Evolutionary conservation across 192 early-diverging fungal genomes (phyloP).

Genomic region (Backusella psychrophila): DNA sequence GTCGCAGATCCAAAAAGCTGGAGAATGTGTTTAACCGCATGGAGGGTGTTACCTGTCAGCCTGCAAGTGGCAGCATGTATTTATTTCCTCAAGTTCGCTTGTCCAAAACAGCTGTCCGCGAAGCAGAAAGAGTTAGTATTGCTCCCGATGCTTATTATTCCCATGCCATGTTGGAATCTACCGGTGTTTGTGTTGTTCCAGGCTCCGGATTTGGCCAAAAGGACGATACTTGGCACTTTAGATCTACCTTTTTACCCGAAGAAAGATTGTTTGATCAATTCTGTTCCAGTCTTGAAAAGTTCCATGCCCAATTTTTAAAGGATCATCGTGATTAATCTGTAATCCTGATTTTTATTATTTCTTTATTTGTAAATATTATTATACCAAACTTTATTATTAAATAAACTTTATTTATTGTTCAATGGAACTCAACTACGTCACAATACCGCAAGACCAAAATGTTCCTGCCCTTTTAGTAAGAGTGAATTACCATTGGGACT

Average conservation of each 20-base stretch:
- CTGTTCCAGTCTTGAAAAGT: constrained; percentile 67
- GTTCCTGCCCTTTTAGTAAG: constrained; percentile 68
- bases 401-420: not conserved
- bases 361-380: constrained; percentile 3
- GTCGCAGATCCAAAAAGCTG: constrained; percentile 69
- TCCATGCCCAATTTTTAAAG: constrained; percentile 76
- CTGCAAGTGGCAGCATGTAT: constrained; percentile 93
- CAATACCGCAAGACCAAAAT: constrained; percentile 58
- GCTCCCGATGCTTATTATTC: constrained; percentile 90
- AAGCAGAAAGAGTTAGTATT: constrained; percentile 61
- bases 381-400: constrained; percentile 7
- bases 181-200: constrained; percentile 94
- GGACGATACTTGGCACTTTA: constrained; percentile 89
- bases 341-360: not conserved
- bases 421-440: not conserved
- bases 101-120: constrained; percentile 72
- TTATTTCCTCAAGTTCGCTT: constrained; percentile 84
- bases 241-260: constrained; percentile 92
- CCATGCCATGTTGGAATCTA: constrained; percentile 87
- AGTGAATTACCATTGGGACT: constrained; percentile 68
- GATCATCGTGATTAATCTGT: constrained; percentile 3
- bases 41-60: constrained; percentile 81
- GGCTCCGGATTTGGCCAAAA: constrained; percentile 86
- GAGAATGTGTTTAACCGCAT: constrained; percentile 77
- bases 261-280: constrained; percentile 91